Evolutionary conservation across 257 asterid genomes (phyloP).

Genomic region (Rehmannia glutinosa): DNA sequence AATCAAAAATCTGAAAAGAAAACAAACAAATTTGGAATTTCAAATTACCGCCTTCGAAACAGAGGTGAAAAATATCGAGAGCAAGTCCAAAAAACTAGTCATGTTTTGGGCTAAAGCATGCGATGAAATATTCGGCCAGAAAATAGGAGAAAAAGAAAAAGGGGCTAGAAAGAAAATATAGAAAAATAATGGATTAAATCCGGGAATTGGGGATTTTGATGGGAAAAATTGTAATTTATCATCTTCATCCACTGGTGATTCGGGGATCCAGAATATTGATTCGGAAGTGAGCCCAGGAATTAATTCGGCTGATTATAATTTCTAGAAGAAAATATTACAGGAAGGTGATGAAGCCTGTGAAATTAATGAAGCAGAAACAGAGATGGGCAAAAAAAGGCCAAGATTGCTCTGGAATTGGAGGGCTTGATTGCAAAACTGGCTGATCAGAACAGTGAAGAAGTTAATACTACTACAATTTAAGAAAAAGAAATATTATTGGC

Average conservation of each 20-base stretch:
- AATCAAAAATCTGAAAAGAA: slow-evolving; percentile 25
- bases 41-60: no score
- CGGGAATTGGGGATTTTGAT: neutral
- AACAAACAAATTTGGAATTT: slow-evolving; percentile 24
- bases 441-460: neutral
- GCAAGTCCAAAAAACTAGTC: no score
- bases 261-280: no score
- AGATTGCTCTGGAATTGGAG: slow-evolving; percentile 19
- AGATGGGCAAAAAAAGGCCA: neutral
- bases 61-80: no score
- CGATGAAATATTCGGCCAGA: neutral
- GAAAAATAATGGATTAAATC: no score
- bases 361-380: neutral
- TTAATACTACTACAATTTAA: neutral
- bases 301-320: neutral
- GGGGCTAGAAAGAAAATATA: slow-evolving; percentile 1
- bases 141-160: neutral
- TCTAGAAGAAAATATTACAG: slow-evolving; percentile 10
- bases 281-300: neutral
- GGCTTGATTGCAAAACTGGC: neutral
- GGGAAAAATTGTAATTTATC: neutral
- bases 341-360: slow-evolving; percentile 20
- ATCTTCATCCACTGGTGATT: neutral
- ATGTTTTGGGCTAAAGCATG: no score
- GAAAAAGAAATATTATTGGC: no score